Evolutionary conservation across 176 grass and related monocot genomes (phyloP).

Genomic region (Cenchrus purpureus): DNA sequence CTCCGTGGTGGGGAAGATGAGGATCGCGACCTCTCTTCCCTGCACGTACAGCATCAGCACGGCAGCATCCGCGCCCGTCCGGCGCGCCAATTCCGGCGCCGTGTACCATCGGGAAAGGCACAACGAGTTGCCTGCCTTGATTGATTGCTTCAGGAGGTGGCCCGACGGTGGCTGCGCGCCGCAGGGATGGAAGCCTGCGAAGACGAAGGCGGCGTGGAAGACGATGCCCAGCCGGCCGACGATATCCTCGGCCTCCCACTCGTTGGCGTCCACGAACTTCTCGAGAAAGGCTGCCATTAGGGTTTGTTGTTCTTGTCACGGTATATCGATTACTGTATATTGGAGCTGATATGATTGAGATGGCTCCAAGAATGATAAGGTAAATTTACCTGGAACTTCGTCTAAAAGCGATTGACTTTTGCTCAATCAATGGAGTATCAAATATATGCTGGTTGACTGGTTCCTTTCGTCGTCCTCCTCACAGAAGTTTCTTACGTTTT

Average conservation of each 20-base stretch:
- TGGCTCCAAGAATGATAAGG: too few species aligned
- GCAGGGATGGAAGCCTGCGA: neutral
- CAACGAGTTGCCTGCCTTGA: neutral
- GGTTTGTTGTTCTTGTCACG: neutral
- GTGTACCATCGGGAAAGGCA: neutral
- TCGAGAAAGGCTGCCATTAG: neutral
- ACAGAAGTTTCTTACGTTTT: too few species aligned
- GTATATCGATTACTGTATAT: neutral
- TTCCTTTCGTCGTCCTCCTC: too few species aligned
- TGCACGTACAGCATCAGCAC: neutral
- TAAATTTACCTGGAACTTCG: too few species aligned
- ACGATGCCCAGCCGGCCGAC: neutral
- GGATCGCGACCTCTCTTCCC: neutral
- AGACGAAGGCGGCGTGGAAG: neutral
- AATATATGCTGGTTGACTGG: too few species aligned
- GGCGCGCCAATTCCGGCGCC: neutral
- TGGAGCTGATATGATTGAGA: too few species aligned
- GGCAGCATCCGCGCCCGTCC: neutral
- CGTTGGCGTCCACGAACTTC: neutral
- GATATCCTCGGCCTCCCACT: neutral
- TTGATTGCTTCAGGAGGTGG: neutral
- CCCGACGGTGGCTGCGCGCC: neutral
- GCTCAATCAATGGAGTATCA: too few species aligned
- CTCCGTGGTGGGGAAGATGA: neutral
- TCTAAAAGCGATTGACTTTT: too few species aligned